These are phyloP conservation scores for Fusarium phyllophilum DNA, from an alignment of 2,329 filamentous ascomycete genomes.

Conservation along the genomic window DNA sequence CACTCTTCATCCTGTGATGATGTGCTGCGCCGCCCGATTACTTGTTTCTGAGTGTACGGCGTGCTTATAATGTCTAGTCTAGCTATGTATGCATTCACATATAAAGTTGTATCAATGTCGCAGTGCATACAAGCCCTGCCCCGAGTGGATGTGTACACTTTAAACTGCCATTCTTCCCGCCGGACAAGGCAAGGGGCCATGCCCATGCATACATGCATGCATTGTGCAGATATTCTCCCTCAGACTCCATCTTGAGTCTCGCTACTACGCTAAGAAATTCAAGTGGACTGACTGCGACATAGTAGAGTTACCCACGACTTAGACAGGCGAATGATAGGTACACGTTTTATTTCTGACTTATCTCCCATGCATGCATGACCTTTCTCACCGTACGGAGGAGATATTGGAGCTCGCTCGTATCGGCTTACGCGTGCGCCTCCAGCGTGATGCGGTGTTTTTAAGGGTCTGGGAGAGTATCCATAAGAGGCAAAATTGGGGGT, in stretches of 20 bases:
- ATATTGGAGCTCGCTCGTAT: slow-evolving; percentile 32
- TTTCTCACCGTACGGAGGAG: neutral
- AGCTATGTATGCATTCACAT: neutral
- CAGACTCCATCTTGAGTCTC: neutral
- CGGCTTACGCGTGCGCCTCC: slow-evolving; percentile 39
- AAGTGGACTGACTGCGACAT: slow-evolving; percentile 14
- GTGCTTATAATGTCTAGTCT: neutral
- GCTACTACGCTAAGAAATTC: neutral
- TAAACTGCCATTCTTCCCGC: neutral
- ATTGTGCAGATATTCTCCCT: neutral
- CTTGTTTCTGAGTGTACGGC: neutral
- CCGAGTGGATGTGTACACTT: neutral
- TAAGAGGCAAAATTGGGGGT: slow-evolving; percentile 9
- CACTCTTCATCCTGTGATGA: neutral
- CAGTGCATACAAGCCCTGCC: neutral
- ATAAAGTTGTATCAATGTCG: neutral
- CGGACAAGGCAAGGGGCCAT: neutral
- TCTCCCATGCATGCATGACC: neutral
- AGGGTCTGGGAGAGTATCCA: neutral
- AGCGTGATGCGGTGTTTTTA: slow-evolving; percentile 8
- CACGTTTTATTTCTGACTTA: neutral
- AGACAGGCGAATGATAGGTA: neutral
- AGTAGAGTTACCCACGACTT: neutral
- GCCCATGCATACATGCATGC: neutral
- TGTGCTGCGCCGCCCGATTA: neutral